Percentiles rank a stretch among this genome's conserved stretches.
phyloP scores from a whole-genome alignment of 352 stramenopile species.

The Globisporangium carolinianum region DNA sequence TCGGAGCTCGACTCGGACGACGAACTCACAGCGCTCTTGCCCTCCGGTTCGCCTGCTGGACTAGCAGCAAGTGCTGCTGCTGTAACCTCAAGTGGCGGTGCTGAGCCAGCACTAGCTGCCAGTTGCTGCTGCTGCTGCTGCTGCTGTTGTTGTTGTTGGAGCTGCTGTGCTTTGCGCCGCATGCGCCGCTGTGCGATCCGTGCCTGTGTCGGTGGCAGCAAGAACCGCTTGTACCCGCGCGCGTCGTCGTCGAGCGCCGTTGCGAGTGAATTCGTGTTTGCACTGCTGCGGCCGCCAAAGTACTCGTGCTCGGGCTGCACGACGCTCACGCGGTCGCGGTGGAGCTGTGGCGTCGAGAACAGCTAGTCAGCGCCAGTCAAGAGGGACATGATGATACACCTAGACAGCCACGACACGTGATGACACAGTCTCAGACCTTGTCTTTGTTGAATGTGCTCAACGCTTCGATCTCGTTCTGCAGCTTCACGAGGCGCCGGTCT shows the following conservation, averaged over 20 bases:
- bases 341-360: constrained; percentile 26
- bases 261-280: constrained; percentile 6
- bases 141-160: too few species aligned
- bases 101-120: not conserved
- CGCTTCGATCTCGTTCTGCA: constrained; percentile 91
- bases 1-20: constrained; percentile 76
- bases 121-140: constrained; percentile 6
- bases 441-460: constrained; percentile 79
- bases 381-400: too few species aligned
- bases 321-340: constrained; percentile 53
- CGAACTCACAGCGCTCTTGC: constrained; percentile 28
- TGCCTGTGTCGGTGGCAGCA: constrained; percentile 23
- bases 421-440: constrained; percentile 23
- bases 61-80: not conserved
- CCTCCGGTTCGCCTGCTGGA: not conserved
- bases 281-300: constrained; percentile 21
- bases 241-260: constrained; percentile 31
- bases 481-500: constrained; percentile 88
- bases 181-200: constrained; percentile 23
- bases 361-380: too few species aligned
- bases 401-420: too few species aligned
- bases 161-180: constrained; percentile 28
- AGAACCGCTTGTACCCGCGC: constrained; percentile 34
- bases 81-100: constrained; percentile 13
- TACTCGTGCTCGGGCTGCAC: constrained; percentile 60